These are phyloP conservation scores for Malus hybrid DNA, from an alignment of 331 rosid genomes.

Conservation along the genomic window DNA sequence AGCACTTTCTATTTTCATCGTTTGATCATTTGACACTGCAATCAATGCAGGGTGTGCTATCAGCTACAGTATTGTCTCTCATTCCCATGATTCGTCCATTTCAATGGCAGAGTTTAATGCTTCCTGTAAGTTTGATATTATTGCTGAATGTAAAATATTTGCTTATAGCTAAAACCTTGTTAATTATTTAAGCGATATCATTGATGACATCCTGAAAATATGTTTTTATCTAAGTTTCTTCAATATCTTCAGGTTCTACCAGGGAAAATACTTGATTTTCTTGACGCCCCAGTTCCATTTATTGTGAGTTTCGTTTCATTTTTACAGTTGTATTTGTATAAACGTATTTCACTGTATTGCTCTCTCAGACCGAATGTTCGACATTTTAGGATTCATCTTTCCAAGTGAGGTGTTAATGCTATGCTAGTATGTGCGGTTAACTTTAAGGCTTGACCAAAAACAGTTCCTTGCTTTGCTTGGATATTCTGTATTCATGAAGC, in stretches of 20 bases:
- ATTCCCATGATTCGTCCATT: constrained; percentile 91
- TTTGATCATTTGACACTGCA: constrained; percentile 20
- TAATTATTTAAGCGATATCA: not conserved
- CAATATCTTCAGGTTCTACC: constrained; percentile 61
- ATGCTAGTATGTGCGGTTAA: not conserved
- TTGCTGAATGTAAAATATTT: not conserved
- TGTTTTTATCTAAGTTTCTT: constrained; percentile 6
- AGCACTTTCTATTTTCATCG: constrained; percentile 9
- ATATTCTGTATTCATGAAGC: not conserved
- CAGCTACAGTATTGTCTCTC: constrained; percentile 66
- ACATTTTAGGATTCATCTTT: not conserved
- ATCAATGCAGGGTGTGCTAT: constrained; percentile 76
- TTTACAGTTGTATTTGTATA: not conserved
- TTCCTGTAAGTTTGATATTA: constrained; percentile 62
- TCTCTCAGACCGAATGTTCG: not conserved
- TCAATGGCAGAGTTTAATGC: constrained; percentile 96
- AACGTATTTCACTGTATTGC: not conserved
- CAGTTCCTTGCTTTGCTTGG: not conserved
- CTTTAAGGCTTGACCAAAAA: not conserved
- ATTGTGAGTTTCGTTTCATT: constrained; percentile 49
- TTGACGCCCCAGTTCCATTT: constrained; percentile 96
- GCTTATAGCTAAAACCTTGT: not conserved
- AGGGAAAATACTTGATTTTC: constrained; percentile 71
- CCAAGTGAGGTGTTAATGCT: not conserved
- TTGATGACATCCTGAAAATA: not conserved